phyloP scores from a whole-genome alignment of 2,329 filamentous ascomycete species.

The Didymella pinodella region DNA sequence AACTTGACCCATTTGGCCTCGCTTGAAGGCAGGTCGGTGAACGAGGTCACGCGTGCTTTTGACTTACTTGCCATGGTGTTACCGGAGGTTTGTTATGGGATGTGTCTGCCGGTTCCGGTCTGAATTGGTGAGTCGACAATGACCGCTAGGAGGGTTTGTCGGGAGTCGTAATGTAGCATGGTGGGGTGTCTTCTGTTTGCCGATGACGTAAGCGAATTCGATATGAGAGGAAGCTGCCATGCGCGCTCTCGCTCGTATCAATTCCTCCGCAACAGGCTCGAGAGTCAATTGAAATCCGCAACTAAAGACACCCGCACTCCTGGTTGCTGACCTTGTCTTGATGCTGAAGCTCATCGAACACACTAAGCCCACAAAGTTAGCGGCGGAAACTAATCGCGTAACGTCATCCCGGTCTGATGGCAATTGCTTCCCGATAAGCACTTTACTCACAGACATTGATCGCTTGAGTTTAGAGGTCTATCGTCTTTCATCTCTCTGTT shows the following conservation, averaged over 20 bases:
- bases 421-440: constrained; percentile 12
- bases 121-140: neutral
- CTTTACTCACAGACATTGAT: neutral
- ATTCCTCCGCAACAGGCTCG: neutral
- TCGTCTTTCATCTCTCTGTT: neutral
- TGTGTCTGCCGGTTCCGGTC: neutral
- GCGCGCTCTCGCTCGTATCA: neutral
- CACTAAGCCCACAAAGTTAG: constrained; percentile 13
- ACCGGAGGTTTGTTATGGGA: neutral
- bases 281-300: neutral
- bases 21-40: constrained; percentile 32
- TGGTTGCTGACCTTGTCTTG: neutral
- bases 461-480: neutral
- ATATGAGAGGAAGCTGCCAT: neutral
- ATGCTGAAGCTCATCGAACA: neutral
- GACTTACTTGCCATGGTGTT: constrained; percentile 22
- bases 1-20: constrained; percentile 42
- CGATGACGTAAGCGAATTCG: constrained; percentile 19
- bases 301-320: no score
- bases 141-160: neutral
- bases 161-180: constrained; percentile 11
- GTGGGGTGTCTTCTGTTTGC: constrained; percentile 18
- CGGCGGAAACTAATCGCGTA: constrained; percentile 18
- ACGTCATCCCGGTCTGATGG: constrained; percentile 12
- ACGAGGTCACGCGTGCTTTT: constrained; percentile 31